A percentile compares a stretch with the other conserved stretches of the same genome.
phyloP scores from a whole-genome alignment of 495 filamentous ascomycete genomes.

The Penicillium verhagenii region DNA sequence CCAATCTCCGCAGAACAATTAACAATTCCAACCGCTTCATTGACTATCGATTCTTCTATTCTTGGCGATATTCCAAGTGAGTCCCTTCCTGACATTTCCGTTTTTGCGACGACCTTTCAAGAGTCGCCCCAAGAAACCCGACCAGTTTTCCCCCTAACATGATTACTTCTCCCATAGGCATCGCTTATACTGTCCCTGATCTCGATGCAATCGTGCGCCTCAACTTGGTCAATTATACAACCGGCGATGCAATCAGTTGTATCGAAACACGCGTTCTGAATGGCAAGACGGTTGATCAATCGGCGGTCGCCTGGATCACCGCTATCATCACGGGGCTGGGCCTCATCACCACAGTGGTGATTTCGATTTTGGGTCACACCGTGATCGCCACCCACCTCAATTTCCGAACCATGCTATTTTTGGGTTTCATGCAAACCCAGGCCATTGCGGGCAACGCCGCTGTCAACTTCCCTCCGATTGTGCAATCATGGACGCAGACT shows the following conservation, averaged over 20 bases:
- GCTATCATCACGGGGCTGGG: constrained; percentile 82
- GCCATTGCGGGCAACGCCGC: constrained; percentile 85
- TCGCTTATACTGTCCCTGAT: constrained; percentile 87
- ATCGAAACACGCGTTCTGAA: constrained; percentile 87
- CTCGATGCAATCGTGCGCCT: constrained; percentile 82
- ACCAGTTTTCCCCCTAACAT: neutral
- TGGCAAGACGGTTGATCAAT: constrained; percentile 85
- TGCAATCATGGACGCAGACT: constrained; percentile 92
- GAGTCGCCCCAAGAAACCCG: too few species aligned
- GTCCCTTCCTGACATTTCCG: too few species aligned
- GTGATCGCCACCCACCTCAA: constrained; percentile 96
- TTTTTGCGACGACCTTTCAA: neutral
- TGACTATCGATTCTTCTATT: constrained; percentile 55
- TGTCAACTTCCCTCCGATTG: constrained; percentile 80
- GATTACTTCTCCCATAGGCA: constrained; percentile 36
- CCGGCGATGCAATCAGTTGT: constrained; percentile 67
- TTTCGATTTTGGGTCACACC: constrained; percentile 78
- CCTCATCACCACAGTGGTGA: constrained; percentile 73
- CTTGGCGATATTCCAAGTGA: constrained; percentile 65
- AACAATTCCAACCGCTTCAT: constrained; percentile 46
- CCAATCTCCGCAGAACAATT: constrained; percentile 29
- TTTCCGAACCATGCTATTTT: constrained; percentile 86
- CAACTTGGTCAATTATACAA: constrained; percentile 63
- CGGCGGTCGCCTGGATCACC: constrained; percentile 82
- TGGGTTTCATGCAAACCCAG: constrained; percentile 93